Evolutionary conservation across 768 basidiomycete species (phyloP).

Genomic region (Lactarius trivialis): DNA sequence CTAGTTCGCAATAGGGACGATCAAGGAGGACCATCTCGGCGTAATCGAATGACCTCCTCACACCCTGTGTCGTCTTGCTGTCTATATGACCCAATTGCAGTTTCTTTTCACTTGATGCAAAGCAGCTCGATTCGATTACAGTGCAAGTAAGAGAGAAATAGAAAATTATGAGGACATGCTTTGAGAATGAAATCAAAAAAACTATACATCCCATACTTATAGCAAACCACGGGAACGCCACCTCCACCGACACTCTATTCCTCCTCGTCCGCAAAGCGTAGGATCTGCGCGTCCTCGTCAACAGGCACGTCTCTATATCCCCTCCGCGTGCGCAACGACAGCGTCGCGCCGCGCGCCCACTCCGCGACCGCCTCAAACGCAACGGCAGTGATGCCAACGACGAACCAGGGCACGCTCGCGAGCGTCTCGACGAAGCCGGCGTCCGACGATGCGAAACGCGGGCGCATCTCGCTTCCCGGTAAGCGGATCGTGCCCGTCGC

Average conservation of each 20-base stretch:
- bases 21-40: conserved; percentile 97
- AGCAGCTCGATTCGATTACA: not conserved
- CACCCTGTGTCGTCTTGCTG: not conserved
- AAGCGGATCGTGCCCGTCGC: conserved; percentile 76
- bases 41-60: conserved; percentile 58
- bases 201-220: not conserved
- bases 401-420: conserved; percentile 86
- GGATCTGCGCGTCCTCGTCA: conserved; percentile 84
- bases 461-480: conserved; percentile 41
- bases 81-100: not conserved
- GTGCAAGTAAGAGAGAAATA: not conserved
- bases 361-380: conserved; percentile 61
- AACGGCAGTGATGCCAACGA: conserved; percentile 71
- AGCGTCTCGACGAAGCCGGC: conserved; percentile 60
- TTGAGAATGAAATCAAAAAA: not conserved
- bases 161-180: not conserved
- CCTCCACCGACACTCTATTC: not conserved
- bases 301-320: conserved; percentile 70
- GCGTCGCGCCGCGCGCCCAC: conserved; percentile 34
- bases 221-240: not conserved
- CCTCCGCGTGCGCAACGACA: conserved; percentile 42
- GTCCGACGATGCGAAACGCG: conserved; percentile 33
- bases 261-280: conserved; percentile 79
- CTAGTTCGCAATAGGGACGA: conserved; percentile 94
- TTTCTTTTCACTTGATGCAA: not conserved